phyloP scores from a whole-genome alignment of 1,284 basidiomycete species.

The Heliocybe sulcata region DNA sequence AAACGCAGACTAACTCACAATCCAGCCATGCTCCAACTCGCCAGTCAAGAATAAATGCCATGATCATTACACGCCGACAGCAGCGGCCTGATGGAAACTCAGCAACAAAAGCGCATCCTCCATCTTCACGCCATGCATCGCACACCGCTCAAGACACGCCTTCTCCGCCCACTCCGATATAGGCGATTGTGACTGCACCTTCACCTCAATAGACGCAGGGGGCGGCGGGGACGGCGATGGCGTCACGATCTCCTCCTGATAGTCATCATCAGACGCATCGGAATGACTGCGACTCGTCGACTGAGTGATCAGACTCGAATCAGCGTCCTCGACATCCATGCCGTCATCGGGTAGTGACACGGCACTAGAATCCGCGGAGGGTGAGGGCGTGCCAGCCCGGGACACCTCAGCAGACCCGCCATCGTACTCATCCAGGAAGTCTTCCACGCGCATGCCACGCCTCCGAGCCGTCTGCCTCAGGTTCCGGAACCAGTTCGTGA shows the following conservation, averaged over 20 bases:
- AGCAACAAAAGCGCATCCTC: slow-evolving; percentile 64
- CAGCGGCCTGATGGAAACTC: slow-evolving; percentile 33
- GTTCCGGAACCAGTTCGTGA: slow-evolving; percentile 84
- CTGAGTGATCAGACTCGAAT: neutral
- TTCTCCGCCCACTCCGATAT: neutral
- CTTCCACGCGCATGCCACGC: slow-evolving; percentile 23
- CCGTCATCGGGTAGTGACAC: neutral
- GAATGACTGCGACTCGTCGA: neutral
- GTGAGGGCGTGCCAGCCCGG: neutral
- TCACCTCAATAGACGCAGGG: neutral
- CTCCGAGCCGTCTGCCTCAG: slow-evolving; percentile 67
- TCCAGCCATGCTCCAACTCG: neutral
- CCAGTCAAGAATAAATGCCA: neutral
- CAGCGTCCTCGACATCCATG: neutral
- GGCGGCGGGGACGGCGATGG: slow-evolving; percentile 1
- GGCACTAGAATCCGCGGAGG: neutral
- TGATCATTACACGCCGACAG: neutral
- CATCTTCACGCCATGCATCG: slow-evolving; percentile 33
- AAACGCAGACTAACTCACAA: neutral
- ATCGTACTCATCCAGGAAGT: slow-evolving; percentile 6
- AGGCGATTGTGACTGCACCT: neutral
- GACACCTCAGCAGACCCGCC: neutral
- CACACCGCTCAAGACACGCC: slow-evolving; percentile 11
- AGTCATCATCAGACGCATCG: neutral
- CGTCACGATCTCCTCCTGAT: slow-evolving; percentile 2